A percentile compares a stretch with the other conserved stretches of the same genome.
phyloP scores from a whole-genome alignment of 176 grass and related monocot genomes.

The Saccharum spontaneum region DNA sequence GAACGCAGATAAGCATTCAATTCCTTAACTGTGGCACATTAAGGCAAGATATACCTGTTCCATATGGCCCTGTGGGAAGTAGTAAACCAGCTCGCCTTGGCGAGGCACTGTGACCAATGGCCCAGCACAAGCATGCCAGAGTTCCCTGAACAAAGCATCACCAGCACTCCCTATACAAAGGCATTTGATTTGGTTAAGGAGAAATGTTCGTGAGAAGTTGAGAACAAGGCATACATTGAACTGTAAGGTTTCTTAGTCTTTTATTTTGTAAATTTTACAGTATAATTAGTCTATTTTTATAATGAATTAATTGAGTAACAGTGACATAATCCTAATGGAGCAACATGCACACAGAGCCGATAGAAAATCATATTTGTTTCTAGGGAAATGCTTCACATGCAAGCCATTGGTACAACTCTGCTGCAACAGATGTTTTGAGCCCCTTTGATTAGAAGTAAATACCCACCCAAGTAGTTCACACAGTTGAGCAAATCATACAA shows the following conservation, averaged over 20 bases:
- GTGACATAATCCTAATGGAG: not conserved
- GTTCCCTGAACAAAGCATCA: conserved; percentile 67
- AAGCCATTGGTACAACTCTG: not conserved
- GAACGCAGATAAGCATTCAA: not conserved
- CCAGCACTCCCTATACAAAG: conserved; percentile 30
- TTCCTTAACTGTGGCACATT: not conserved
- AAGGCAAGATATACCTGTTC: conserved; percentile 63
- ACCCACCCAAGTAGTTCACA: not conserved
- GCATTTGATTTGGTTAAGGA: conserved; percentile 12
- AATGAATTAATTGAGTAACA: not conserved
- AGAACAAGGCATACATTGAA: not conserved
- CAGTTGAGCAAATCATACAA: not conserved
- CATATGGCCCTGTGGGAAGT: conserved; percentile 97
- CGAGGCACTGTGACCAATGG: conserved; percentile 69
- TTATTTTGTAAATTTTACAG: not conserved
- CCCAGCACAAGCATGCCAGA: conserved; percentile 92
- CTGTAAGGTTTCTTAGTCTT: not conserved
- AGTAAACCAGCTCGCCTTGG: conserved; percentile 77
- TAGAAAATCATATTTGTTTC: not conserved
- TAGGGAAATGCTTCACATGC: not conserved
- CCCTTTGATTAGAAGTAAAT: not conserved
- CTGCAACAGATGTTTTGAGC: not conserved
- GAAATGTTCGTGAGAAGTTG: not conserved
- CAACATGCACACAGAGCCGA: not conserved
- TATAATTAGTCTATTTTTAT: not conserved